Percentiles rank a stretch among this genome's conserved stretches.
Evolutionary conservation across 768 basidiomycete species (phyloP).

Genomic region (Asterophora parasitica): DNA sequence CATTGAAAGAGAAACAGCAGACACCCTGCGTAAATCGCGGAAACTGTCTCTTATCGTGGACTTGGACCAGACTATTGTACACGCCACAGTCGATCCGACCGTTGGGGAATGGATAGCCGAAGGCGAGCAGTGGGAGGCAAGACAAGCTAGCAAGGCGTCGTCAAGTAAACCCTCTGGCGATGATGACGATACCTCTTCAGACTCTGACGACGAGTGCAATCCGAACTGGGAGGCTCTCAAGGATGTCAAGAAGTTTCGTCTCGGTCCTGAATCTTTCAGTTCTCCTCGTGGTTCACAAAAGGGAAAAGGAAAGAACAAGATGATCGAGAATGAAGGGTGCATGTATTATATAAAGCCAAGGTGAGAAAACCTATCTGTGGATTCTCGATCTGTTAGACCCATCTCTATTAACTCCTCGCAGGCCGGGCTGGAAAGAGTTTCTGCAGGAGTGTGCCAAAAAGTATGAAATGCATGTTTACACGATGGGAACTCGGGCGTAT

Average conservation of each 20-base stretch:
- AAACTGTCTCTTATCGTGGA: constrained; percentile 96
- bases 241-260: constrained; percentile 85
- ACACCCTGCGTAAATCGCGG: constrained; percentile 66
- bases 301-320: constrained; percentile 56
- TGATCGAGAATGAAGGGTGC: constrained; percentile 73
- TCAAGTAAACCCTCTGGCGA: constrained; percentile 30
- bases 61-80: constrained; percentile 97
- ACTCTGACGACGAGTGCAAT: constrained; percentile 64
- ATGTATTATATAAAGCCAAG: constrained; percentile 98
- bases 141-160: constrained; percentile 40
- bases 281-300: constrained; percentile 33
- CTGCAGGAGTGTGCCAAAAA: constrained; percentile 63
- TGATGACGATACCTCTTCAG: constrained; percentile 36
- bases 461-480: constrained; percentile 99
- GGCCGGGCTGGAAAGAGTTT: constrained; percentile 84
- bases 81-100: constrained; percentile 97
- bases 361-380: constrained; percentile 38
- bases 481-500: constrained; percentile 97
- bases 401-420: constrained; percentile 19
- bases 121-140: constrained; percentile 74
- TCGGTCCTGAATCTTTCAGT: constrained; percentile 74
- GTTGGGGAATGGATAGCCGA: constrained; percentile 96
- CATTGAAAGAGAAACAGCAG: constrained; percentile 79
- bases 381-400: neutral
- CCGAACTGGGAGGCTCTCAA: constrained; percentile 91